Evolutionary conservation across 2,329 filamentous ascomycete genomes (phyloP), one percentile per base, ranked within the genome.

Genomic region (Lasiodiplodia hormozganensis): DNA sequence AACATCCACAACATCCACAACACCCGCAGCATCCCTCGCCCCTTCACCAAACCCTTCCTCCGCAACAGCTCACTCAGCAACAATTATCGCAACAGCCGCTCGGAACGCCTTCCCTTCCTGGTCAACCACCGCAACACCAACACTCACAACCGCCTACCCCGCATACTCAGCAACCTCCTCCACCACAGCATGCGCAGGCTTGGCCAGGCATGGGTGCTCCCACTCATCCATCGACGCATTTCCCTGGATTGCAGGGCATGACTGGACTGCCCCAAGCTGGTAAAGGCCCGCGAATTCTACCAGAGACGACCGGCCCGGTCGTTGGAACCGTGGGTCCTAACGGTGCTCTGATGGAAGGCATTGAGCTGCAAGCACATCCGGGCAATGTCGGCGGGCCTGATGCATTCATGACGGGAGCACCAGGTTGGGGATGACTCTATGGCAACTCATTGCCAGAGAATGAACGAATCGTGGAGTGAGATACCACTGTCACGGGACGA

Each of bases 101-200:
- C 12, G 65, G 53, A 16, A 67, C 65, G 14, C 54, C 65, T 25
- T 47, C 47, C n/a, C 54, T 67, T n/a, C 54, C 65, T 12, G 54
- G 65, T 21, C 65, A 67, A 47, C 65, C 51, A 16, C 25, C 14
- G 23, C 60, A 58, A 21, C 65, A 67, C 23, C 64, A 28, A 12
- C 64, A 67, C 25, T 67, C 65, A 1, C 65, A 67, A 53, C 65
- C 65, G 11, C 65, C 65, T 21, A 67, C 65, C 16, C 65, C 65
- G 2, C 65, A 60, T 43, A 25, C 40, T 2, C 65, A 49, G 11
- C 65, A 58, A 40, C 54, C 65, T 12, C 54, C 65, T 7, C 65
- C 62, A 14, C 62, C 54, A 18, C 31, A 43, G 21, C 65, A 67
- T 14, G 23, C 65, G 10, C 65, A 67, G 47, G 10, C 54, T 14